These are phyloP conservation scores for Claviceps purpurea DNA, from an alignment of 2,329 filamentous ascomycete species.

Conservation along the genomic window DNA sequence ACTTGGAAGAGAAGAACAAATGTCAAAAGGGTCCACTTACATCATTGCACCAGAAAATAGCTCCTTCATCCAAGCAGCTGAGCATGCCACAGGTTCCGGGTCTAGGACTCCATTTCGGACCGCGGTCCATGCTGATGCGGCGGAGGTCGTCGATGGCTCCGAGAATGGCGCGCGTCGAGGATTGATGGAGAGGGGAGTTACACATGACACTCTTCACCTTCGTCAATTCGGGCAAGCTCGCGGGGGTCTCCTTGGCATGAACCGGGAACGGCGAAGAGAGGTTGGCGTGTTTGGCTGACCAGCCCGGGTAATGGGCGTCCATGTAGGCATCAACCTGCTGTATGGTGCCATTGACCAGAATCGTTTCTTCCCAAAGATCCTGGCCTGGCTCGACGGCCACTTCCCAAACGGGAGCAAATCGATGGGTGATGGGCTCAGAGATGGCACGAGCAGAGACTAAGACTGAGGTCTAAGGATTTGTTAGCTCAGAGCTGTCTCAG, in stretches of 20 bases:
- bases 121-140: not conserved
- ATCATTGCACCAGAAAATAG: not conserved
- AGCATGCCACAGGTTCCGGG: not conserved
- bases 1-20: not conserved
- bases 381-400: too few relatives aligned
- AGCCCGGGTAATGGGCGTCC: not conserved
- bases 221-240: not conserved
- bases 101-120: not conserved
- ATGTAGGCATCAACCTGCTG: not conserved
- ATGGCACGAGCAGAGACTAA: not conserved
- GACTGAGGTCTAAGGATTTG: too few relatives aligned
- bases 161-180: too few relatives aligned
- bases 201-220: not conserved
- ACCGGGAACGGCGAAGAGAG: too few relatives aligned
- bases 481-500: too few relatives aligned
- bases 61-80: not conserved
- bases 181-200: not conserved
- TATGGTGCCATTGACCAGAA: not conserved
- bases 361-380: too few relatives aligned
- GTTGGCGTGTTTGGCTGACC: too few relatives aligned
- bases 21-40: not conserved
- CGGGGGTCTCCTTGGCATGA: not conserved
- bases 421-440: too few relatives aligned
- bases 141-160: not conserved
- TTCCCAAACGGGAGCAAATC: too few relatives aligned